These are phyloP conservation scores for Capsella rubella DNA, from an alignment of 441 rosid species.

Conservation along the genomic window DNA sequence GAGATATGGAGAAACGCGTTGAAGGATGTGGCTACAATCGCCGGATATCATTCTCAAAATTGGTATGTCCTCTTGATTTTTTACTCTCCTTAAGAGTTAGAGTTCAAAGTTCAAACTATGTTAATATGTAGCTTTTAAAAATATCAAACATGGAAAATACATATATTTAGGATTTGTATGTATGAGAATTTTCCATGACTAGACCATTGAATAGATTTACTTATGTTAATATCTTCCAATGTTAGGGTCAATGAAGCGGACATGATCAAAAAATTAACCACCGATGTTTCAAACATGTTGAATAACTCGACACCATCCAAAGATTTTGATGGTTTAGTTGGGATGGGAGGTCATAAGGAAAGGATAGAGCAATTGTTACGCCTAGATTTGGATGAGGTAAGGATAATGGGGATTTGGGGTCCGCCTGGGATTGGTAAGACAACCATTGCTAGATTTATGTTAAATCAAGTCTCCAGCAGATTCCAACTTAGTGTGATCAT, in stretches of 20 bases:
- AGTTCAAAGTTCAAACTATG: neutral
- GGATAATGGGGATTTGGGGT: neutral
- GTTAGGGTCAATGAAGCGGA: neutral
- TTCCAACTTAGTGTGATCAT: neutral
- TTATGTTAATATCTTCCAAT: neutral
- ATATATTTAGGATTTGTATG: neutral
- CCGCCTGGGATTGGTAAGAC: neutral
- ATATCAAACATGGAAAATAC: neutral
- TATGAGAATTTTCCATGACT: neutral
- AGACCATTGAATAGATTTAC: neutral
- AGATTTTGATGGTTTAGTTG: neutral
- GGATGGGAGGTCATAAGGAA: neutral
- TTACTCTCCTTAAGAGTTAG: neutral
- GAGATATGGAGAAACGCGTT: conserved; percentile 1
- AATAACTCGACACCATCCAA: neutral
- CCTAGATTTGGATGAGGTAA: neutral
- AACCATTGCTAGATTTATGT: neutral
- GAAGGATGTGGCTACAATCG: neutral
- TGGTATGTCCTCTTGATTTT: neutral
- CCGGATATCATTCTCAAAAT: neutral
- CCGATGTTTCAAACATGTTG: neutral
- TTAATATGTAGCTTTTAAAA: neutral
- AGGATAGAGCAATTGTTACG: fast-evolving
- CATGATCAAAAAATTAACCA: neutral
- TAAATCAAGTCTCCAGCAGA: neutral